phyloP scores from a whole-genome alignment of 2,329 filamentous ascomycete genomes.

The Nigrograna mackinnonii region DNA sequence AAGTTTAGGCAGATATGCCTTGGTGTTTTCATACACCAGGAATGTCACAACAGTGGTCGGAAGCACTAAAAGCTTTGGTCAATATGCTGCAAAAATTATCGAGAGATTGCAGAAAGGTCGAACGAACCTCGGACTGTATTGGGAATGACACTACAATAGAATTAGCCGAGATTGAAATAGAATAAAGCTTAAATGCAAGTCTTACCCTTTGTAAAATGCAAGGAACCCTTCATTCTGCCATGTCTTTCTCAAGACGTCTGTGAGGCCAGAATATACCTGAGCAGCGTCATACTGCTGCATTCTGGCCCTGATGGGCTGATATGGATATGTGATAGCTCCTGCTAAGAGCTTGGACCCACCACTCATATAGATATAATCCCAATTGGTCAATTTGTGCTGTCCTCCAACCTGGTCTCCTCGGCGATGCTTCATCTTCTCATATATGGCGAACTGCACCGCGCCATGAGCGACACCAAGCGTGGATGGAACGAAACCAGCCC shows the following conservation, averaged over 20 bases:
- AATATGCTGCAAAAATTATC: no score
- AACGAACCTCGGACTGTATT: conserved; percentile 89
- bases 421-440: conserved; percentile 74
- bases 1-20: conserved; percentile 64
- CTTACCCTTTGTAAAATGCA: conserved; percentile 85
- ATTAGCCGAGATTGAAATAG: conserved; percentile 5
- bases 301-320: conserved; percentile 86
- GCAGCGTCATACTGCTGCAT: conserved; percentile 89
- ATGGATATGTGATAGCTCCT: conserved; percentile 89
- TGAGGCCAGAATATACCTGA: conserved; percentile 70
- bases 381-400: conserved; percentile 61
- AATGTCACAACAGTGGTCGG: conserved; percentile 97
- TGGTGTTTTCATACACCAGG: conserved; percentile 93
- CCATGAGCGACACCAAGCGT: conserved; percentile 88
- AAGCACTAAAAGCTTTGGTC: no score
- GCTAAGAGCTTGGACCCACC: conserved; percentile 84
- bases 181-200: no score
- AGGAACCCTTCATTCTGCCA: conserved; percentile 77
- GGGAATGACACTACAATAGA: conserved; percentile 65
- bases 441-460: conserved; percentile 93
- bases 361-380: conserved; percentile 80
- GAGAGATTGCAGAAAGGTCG: no score
- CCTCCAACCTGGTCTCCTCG: conserved; percentile 46
- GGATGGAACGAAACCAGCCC: conserved; percentile 81
- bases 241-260: conserved; percentile 72